Evolutionary conservation across 2,329 filamentous ascomycete genomes (phyloP), one percentile per base, ranked within the genome.

Genomic region (Aspergillus fijiensis): DNA sequence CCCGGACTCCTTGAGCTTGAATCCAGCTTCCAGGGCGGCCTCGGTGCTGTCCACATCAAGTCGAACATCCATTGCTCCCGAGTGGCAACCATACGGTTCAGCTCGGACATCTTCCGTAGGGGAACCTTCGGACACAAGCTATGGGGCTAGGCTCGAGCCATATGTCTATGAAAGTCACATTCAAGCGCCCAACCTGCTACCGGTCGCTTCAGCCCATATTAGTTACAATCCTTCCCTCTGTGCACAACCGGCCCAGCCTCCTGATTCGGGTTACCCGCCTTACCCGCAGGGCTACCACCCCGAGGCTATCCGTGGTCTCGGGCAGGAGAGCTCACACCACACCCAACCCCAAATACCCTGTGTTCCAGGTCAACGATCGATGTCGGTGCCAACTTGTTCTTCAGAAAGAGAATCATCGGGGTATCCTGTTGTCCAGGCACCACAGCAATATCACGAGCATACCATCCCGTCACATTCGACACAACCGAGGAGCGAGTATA

Each of bases 81-180:
- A 72, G 16, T 75, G 72, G 72, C 65, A 65, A 51, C 51, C 61
- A 39, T 74, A 70, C 52, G 55, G 61, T 14, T 65, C 65, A 35
- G 67, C 69, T 9, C 67, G 70, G 33, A 69, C 72, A 9, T 63
- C 69, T 5, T 71, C 72, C 4, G 57, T 69, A 14, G 68, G 67
- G 16, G 70, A 68, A 48, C 63, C 67, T 12, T 67, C 70, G n/a
- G 65, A 73, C 21, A 49, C 71, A 27, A 71, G 70, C 19, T 70
- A 69, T 16, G 60, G 67, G 2, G 60, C 55, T 58, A 62, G 64
- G 27, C 66, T 72, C 35, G 70, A 74, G 27, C 63, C 61, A 25
- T 69, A 63, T 57, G 55, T 60, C 12, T 62, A 64, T 27, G 67
- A 67, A 5, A 59, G 59, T 10, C 65, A 65, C 49, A 49, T 63